Base-by-base conservation (phyloP, 441 rosid species). In the Lepidium campestre region DNA sequence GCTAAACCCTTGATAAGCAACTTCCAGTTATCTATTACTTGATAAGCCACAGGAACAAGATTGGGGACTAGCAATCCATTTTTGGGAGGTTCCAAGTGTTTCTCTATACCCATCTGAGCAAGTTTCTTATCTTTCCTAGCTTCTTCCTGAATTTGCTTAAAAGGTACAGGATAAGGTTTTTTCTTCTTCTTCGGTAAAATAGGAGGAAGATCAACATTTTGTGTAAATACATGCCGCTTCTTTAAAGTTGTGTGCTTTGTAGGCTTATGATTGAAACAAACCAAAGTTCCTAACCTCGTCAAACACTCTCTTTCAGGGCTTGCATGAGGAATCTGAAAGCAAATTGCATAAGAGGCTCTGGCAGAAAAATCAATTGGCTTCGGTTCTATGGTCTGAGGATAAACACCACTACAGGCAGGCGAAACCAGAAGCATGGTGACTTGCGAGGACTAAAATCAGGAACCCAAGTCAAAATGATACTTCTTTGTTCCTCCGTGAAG, bases 201-300 rank as follows among this genome's bases (percentile, higher is more conserved):
- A 19, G 81, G 85, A 18, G 97, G 97, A 75, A 88, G 87, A 77
- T 90, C 93, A 19, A 81, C 88, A 47, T 90, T 93, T 73, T 90
- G 97, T 6, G 81, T 83, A 73, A 46, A 44, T 15, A 50, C 36
- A 31, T 78, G 68, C 18, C 74, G 69, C 48, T 79, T 88, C 60
- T 68, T 72, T 25, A 44, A 25, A 13, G 18, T 67, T 35, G 67
- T 22, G 68, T 67, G 45, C 42, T 46, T 53, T 61, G 10, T 68
- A 34, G 81, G 76, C 57, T 68, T 78, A 49, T 76, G 70, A 62
- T 67, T 70, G 39, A 79, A 77, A 82, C 84, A 82, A 10, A 65
- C 18, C 25, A 78, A 15, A 10, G 77, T 77, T 65, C 67, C 47
- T 27, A 55, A 74, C 58, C 47, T 48, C 48, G 23, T 29, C 14